phyloP scores from a whole-genome alignment of 2,329 filamentous ascomycete genomes.

The Pseudocercospora musae region DNA sequence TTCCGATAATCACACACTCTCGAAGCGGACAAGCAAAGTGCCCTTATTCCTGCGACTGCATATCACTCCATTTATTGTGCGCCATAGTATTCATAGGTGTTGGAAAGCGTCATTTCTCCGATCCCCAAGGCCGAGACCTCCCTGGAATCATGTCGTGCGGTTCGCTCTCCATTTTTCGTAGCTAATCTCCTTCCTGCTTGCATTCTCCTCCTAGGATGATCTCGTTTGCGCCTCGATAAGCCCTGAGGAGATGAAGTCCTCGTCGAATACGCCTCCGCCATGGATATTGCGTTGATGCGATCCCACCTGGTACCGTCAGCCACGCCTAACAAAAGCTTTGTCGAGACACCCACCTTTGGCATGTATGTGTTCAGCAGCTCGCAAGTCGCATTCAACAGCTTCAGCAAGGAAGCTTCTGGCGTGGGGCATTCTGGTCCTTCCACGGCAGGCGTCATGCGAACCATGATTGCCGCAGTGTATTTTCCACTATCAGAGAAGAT shows the following conservation, averaged over 20 bases:
- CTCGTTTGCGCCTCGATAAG: constrained; percentile 16
- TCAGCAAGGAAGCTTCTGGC: constrained; percentile 25
- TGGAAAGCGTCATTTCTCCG: background rate
- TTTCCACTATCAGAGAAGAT: constrained; percentile 19
- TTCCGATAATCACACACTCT: background rate
- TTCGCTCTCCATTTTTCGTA: background rate
- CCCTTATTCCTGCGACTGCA: background rate
- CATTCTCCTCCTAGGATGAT: constrained; percentile 8
- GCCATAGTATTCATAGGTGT: background rate
- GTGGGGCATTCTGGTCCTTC: constrained; percentile 19
- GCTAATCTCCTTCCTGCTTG: background rate
- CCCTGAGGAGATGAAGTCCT: constrained; percentile 17
- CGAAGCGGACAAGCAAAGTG: background rate
- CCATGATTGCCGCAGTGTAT: constrained; percentile 23
- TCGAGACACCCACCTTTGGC: constrained; percentile 10
- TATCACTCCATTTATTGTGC: background rate
- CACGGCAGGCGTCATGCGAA: constrained; percentile 25
- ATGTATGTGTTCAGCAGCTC: constrained; percentile 25
- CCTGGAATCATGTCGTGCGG: background rate
- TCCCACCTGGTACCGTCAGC: constrained; percentile 15
- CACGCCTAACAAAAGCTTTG: background rate
- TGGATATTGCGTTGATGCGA: constrained; percentile 29
- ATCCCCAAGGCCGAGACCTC: background rate
- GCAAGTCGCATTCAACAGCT: constrained; percentile 26
- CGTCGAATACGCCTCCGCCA: constrained; percentile 30